Evolutionary conservation across 768 basidiomycete genomes (phyloP).

Genomic region (Kwoniella dendrophila): DNA sequence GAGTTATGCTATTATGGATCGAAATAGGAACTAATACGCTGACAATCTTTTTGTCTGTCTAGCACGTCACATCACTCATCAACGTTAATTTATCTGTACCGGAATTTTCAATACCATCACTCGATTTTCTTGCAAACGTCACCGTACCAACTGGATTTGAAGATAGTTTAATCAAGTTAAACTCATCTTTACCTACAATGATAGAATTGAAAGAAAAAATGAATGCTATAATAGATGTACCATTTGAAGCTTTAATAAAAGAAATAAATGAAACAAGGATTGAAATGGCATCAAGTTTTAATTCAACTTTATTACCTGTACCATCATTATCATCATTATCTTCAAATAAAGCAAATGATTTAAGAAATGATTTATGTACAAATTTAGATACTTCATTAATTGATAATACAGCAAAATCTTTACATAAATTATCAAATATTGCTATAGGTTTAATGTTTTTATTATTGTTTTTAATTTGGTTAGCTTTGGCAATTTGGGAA

Average conservation of each 20-base stretch:
- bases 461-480: slow-evolving; percentile 72
- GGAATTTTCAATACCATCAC: slow-evolving; percentile 72
- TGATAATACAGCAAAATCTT: slow-evolving; percentile 77
- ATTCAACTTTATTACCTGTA: slow-evolving; percentile 73
- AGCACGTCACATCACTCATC: slow-evolving; percentile 63
- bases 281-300: slow-evolving; percentile 65
- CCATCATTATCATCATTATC: slow-evolving; percentile 58
- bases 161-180: slow-evolving; percentile 72
- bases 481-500: slow-evolving; percentile 73
- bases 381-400: slow-evolving; percentile 79
- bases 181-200: slow-evolving; percentile 76
- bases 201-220: slow-evolving; percentile 74
- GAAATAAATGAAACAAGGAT: slow-evolving; percentile 86
- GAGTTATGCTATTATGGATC: slow-evolving; percentile 4
- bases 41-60: neutral
- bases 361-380: slow-evolving; percentile 65
- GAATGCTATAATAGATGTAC: slow-evolving; percentile 62
- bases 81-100: slow-evolving; percentile 66
- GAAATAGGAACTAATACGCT: neutral
- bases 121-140: slow-evolving; percentile 74
- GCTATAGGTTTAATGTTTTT: slow-evolving; percentile 73
- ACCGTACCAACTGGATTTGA: slow-evolving; percentile 77
- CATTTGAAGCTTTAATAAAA: slow-evolving; percentile 82
- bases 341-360: slow-evolving; percentile 25
- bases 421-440: slow-evolving; percentile 78